Conservation (phyloP, 2,329 filamentous ascomycete genomes). For the Neurospora crassa region DNA sequence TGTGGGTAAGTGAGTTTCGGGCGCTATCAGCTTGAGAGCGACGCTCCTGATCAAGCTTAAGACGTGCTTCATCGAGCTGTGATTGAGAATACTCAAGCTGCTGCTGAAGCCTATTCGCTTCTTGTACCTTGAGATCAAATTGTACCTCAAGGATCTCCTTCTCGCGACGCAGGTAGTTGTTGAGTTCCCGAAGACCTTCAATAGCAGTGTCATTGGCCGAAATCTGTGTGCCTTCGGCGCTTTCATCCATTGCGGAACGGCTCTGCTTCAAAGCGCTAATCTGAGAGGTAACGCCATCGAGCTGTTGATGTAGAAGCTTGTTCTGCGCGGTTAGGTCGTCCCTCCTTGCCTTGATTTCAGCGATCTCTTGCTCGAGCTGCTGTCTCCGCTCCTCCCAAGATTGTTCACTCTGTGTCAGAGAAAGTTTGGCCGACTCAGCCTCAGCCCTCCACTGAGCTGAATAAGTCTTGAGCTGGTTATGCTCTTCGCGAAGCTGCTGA, state of each 20-base stretch:
- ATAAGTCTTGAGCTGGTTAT: conserved; percentile 74
- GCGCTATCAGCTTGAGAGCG: conserved; percentile 64
- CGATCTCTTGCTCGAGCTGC: conserved; percentile 73
- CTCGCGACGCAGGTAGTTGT: conserved; percentile 82
- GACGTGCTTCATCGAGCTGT: conserved; percentile 78
- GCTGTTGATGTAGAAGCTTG: conserved; percentile 77
- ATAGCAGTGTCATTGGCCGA: conserved; percentile 48
- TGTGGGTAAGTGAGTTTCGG: conserved; percentile 67
- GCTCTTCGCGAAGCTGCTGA: conserved; percentile 67
- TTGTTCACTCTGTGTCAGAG: conserved; percentile 68
- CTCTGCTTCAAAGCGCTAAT: conserved; percentile 72
- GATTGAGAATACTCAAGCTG: conserved; percentile 79
- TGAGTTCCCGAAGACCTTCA: conserved; percentile 79
- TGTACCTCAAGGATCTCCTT: conserved; percentile 99
- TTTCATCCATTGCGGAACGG: conserved; percentile 40
- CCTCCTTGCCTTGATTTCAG: conserved; percentile 66
- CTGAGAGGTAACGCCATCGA: conserved; percentile 74
- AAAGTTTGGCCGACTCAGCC: conserved; percentile 74
- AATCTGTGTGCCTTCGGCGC: conserved; percentile 43
- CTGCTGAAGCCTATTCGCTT: conserved; percentile 79
- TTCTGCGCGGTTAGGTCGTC: conserved; percentile 86
- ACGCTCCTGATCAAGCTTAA: conserved; percentile 87
- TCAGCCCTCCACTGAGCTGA: conserved; percentile 67
- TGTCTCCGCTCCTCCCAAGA: conserved; percentile 81
- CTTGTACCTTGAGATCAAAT: conserved; percentile 78